Evolutionary conservation across 148 eudicot genomes (phyloP).

Genomic region (Salicornia ramosissima): DNA sequence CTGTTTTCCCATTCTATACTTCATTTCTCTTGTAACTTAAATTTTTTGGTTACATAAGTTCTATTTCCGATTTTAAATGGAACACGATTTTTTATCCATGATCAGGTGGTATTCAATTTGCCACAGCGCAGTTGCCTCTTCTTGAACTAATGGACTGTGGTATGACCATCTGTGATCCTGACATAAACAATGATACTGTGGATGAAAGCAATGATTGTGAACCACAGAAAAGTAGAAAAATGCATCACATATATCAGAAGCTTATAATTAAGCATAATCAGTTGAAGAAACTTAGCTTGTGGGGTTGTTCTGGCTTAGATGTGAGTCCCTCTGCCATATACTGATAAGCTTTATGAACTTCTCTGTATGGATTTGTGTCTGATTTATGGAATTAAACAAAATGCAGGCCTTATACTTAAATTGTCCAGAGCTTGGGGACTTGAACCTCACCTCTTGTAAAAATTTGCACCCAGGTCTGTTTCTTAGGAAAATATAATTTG

Average conservation of each 20-base stretch:
- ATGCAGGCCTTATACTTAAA: conserved; percentile 78
- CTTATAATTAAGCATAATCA: conserved; percentile 79
- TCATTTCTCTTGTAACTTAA: not conserved
- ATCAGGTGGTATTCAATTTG: conserved; percentile 96
- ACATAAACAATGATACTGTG: conserved; percentile 23
- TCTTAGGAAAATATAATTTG: not conserved
- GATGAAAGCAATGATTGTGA: conserved; percentile 33
- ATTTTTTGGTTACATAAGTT: not conserved
- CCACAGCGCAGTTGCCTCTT: conserved; percentile 85
- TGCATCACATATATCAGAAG: conserved; percentile 67
- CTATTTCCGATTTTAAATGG: not conserved
- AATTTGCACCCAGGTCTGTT: conserved; percentile 82
- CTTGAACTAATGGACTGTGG: conserved; percentile 98
- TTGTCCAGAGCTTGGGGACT: conserved; percentile 76
- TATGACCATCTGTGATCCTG: conserved; percentile 66
- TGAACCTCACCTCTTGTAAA: conserved; percentile 73
- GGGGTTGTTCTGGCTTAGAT: conserved; percentile 99
- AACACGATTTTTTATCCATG: not conserved
- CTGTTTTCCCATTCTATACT: not conserved
- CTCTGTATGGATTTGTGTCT: conserved; percentile 1
- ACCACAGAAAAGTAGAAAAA: conserved; percentile 42
- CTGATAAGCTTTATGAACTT: not conserved
- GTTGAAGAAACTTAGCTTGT: conserved; percentile 82
- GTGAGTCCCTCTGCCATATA: conserved; percentile 44
- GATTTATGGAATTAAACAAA: conserved; percentile 5